A percentile compares a stretch with the other conserved stretches of the same genome.
Evolutionary conservation across 805 yeast species (phyloP).

Genomic region (Barnettozyma californica): DNA sequence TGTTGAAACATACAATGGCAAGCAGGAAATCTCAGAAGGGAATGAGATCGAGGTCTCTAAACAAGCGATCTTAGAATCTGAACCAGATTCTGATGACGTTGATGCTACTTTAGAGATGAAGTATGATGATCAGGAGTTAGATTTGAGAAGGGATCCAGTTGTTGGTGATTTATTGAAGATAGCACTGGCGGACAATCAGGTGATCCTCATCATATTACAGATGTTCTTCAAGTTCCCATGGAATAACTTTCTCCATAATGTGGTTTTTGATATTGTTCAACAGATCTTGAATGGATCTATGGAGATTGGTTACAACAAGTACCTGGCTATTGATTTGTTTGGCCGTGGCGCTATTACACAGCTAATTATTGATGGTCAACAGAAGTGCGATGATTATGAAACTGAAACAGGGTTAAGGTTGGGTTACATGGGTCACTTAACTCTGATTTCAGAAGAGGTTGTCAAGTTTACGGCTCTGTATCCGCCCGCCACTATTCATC

Average conservation of each 20-base stretch:
- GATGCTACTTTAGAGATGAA: slow-evolving; percentile 26
- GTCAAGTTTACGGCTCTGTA: slow-evolving; percentile 61
- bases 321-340: slow-evolving; percentile 63
- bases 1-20: background rate
- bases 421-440: slow-evolving; percentile 97
- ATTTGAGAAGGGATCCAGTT: slow-evolving; percentile 54
- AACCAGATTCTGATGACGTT: slow-evolving; percentile 23
- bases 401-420: slow-evolving; percentile 57
- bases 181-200: slow-evolving; percentile 67
- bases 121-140: slow-evolving; percentile 34
- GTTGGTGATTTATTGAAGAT: slow-evolving; percentile 88
- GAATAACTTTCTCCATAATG: slow-evolving; percentile 97
- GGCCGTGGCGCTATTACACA: slow-evolving; percentile 57
- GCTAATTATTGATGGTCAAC: slow-evolving; percentile 57
- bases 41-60: background rate
- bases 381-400: slow-evolving; percentile 54
- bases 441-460: slow-evolving; percentile 90
- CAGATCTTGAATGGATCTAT: slow-evolving; percentile 86
- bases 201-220: slow-evolving; percentile 59
- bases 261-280: slow-evolving; percentile 93
- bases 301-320: slow-evolving; percentile 82
- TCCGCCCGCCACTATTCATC: slow-evolving; percentile 27
- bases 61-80: slow-evolving; percentile 20
- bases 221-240: slow-evolving; percentile 87
- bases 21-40: slow-evolving; percentile 3